A percentile compares a stretch with the other conserved stretches of the same genome.
phyloP scores from a whole-genome alignment of 2,329 filamentous ascomycete species.

The Phialocephala subalpina region DNA sequence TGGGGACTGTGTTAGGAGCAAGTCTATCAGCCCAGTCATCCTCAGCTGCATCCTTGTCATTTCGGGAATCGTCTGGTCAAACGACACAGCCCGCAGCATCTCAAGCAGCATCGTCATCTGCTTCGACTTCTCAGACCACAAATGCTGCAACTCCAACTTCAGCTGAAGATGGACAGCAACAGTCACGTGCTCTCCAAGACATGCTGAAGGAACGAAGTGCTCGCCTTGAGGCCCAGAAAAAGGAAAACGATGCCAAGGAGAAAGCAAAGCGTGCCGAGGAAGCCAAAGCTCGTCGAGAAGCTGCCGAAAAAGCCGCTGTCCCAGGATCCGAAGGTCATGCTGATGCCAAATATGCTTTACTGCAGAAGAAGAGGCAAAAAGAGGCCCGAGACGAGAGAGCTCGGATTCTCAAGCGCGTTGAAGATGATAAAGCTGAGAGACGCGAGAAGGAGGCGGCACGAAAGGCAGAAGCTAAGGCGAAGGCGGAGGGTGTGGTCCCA shows the following conservation, averaged over 20 bases:
- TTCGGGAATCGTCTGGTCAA: neutral
- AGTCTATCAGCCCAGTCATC: conserved; percentile 11
- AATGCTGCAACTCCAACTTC: conserved; percentile 2
- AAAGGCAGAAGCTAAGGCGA: conserved; percentile 49
- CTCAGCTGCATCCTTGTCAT: conserved; percentile 13
- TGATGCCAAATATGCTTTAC: conserved; percentile 57
- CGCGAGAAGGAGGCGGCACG: conserved; percentile 62
- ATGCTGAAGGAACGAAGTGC: conserved; percentile 60
- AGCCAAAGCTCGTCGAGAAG: conserved; percentile 54
- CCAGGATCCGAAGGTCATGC: conserved; percentile 37
- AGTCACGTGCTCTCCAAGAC: conserved; percentile 40
- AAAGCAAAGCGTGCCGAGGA: conserved; percentile 51
- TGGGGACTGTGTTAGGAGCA: conserved; percentile 51
- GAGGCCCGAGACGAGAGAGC: conserved; percentile 73
- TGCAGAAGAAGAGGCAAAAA: conserved; percentile 67
- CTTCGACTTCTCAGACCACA: conserved; percentile 8
- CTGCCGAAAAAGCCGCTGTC: conserved; percentile 46
- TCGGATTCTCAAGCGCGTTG: conserved; percentile 77
- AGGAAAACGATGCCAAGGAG: conserved; percentile 47
- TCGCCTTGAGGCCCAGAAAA: conserved; percentile 57
- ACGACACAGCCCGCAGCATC: neutral
- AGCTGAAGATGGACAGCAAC: conserved; percentile 3
- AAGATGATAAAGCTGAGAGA: conserved; percentile 77
- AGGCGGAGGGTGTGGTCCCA: conserved; percentile 36
- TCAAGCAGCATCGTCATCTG: conserved; percentile 4